Evolutionary conservation across 306 rosid genomes (phyloP).

Genomic region (Malus fusca): DNA sequence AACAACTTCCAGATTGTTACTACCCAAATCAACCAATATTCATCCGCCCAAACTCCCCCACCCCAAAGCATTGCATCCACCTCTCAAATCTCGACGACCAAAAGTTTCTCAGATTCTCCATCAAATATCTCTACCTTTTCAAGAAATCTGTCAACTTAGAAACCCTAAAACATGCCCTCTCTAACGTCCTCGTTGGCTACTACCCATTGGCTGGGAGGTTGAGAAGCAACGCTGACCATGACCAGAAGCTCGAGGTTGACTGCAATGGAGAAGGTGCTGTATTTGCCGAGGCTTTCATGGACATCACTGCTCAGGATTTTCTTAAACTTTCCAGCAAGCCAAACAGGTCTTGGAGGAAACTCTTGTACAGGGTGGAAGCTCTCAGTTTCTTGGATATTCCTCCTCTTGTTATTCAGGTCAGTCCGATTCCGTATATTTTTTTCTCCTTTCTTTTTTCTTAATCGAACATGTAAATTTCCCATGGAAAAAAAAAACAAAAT

Average conservation of each 20-base stretch:
- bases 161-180: constrained; percentile 44
- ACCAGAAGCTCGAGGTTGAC: constrained; percentile 64
- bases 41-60: constrained; percentile 48
- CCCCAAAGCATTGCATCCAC: constrained; percentile 62
- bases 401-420: constrained; percentile 83
- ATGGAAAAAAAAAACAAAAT: background rate
- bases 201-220: constrained; percentile 86
- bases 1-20: constrained; percentile 75
- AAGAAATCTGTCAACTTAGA: constrained; percentile 37
- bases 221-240: constrained; percentile 24
- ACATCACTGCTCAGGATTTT: constrained; percentile 41
- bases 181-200: constrained; percentile 59
- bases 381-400: constrained; percentile 65
- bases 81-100: constrained; percentile 88
- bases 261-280: constrained; percentile 83
- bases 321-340: constrained; percentile 40
- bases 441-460: background rate
- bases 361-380: constrained; percentile 50
- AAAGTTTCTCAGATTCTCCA: constrained; percentile 69
- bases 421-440: background rate
- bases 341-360: constrained; percentile 71
- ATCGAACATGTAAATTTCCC: background rate
- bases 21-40: constrained; percentile 30
- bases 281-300: constrained; percentile 77
- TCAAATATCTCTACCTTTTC: constrained; percentile 67